These are phyloP conservation scores for Epichloe festucae DNA, from an alignment of 2,329 filamentous ascomycete species.

Conservation along the genomic window DNA sequence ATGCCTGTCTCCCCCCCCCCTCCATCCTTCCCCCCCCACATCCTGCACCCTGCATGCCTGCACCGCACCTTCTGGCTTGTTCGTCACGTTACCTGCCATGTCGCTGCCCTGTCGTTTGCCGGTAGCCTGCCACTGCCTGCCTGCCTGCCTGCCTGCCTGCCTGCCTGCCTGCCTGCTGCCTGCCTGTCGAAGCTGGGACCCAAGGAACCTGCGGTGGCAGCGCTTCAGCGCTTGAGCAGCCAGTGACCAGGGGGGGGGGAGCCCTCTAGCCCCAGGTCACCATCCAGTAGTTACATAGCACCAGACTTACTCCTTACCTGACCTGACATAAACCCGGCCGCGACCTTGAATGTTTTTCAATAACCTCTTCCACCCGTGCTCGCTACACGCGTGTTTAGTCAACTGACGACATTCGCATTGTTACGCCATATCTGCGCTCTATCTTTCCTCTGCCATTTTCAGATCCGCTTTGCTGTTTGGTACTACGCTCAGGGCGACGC, in stretches of 20 bases:
- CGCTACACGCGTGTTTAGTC: background rate
- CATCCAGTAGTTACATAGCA: background rate
- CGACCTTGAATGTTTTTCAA: background rate
- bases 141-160: background rate
- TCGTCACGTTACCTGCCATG: slow-evolving; percentile 3
- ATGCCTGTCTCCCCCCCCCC: background rate
- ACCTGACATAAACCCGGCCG: background rate
- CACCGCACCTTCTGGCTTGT: background rate
- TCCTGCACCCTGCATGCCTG: background rate
- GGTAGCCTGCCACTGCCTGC: background rate
- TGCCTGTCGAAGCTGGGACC: background rate
- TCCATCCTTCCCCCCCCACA: background rate
- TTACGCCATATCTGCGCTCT: background rate
- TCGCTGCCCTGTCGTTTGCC: background rate
- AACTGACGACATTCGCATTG: background rate
- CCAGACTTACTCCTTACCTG: too few species aligned
- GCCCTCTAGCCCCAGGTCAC: background rate
- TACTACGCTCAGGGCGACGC: background rate
- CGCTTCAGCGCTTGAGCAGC: slow-evolving; percentile 1
- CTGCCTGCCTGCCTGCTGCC: background rate
- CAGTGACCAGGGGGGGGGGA: background rate
- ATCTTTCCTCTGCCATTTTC: background rate
- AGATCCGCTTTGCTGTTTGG: background rate
- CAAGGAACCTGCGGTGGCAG: background rate
- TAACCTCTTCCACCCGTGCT: background rate